A percentile compares a stretch with the other conserved stretches of the same genome.
phyloP scores from a whole-genome alignment of 805 yeast genomes.

The Wickerhamomyces rabaulensis region DNA sequence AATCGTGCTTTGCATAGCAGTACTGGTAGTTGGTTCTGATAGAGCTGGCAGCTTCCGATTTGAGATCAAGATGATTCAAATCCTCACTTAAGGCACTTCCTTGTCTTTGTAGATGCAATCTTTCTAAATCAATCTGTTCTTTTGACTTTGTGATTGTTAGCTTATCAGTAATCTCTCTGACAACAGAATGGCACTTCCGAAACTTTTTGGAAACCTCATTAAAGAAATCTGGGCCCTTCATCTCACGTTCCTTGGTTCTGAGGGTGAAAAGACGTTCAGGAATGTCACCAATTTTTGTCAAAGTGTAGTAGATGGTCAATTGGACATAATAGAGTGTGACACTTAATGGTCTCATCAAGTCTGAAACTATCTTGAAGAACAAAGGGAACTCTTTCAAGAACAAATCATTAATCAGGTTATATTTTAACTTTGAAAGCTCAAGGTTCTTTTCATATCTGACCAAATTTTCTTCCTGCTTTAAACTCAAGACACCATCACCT shows the following conservation, averaged over 20 bases:
- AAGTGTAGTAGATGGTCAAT: constrained; percentile 30
- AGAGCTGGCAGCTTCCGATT: constrained; percentile 6
- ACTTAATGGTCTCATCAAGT: constrained; percentile 25
- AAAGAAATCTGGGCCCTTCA: constrained; percentile 3
- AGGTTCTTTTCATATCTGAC: constrained; percentile 27
- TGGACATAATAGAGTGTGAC: constrained; percentile 34
- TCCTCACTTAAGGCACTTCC: neutral
- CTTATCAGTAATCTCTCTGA: constrained; percentile 1
- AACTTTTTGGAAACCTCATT: constrained; percentile 4
- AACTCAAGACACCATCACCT: constrained; percentile 22
- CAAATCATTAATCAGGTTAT: constrained; percentile 30
- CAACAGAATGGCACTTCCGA: constrained; percentile 1
- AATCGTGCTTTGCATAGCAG: constrained; percentile 38
- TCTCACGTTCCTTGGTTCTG: constrained; percentile 7
- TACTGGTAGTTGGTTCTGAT: constrained; percentile 10
- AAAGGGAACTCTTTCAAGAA: constrained; percentile 44
- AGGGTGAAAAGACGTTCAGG: constrained; percentile 7
- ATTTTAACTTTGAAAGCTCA: constrained; percentile 29
- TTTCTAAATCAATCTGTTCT: constrained; percentile 1
- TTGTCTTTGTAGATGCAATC: neutral
- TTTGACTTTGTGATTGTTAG: constrained; percentile 7
- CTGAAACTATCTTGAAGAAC: constrained; percentile 31
- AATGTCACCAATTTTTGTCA: constrained; percentile 16
- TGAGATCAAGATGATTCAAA: neutral
- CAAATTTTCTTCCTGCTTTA: constrained; percentile 33